Evolutionary conservation across 768 basidiomycete genomes (phyloP).

Genomic region (Auricularia cornea): DNA sequence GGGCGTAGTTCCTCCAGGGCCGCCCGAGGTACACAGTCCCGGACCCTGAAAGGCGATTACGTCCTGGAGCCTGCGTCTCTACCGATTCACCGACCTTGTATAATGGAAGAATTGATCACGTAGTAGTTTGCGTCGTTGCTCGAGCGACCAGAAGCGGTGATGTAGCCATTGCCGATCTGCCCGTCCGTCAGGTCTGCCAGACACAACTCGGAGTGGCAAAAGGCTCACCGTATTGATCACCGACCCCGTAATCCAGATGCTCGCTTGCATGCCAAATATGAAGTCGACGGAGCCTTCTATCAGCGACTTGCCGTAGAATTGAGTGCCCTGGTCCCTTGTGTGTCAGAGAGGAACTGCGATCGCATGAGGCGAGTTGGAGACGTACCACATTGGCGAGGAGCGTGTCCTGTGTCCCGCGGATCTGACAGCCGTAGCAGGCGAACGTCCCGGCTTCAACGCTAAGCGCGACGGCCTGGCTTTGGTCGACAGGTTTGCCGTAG

Average conservation of each 20-base stretch:
- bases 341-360: conserved; percentile 27
- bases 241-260: conserved; percentile 3
- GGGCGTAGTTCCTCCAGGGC: conserved; percentile 16
- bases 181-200: not conserved
- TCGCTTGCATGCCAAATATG: not conserved
- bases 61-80: conserved; percentile 28
- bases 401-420: conserved; percentile 1
- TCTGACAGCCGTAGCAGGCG: not conserved
- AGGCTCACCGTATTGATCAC: conserved; percentile 2
- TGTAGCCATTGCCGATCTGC: conserved; percentile 31
- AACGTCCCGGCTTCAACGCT: conserved; percentile 6
- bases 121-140: conserved; percentile 29
- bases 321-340: conserved; percentile 33
- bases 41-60: too few relatives aligned
- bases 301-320: conserved; percentile 35
- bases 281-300: conserved; percentile 31
- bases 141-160: conserved; percentile 41
- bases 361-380: not conserved
- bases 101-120: conserved; percentile 33
- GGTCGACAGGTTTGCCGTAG: conserved; percentile 2
- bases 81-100: not conserved
- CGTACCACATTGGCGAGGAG: not conserved
- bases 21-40: conserved; percentile 18
- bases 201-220: too few relatives aligned
- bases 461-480: conserved; percentile 3